Conservation (phyloP, 441 rosid species). For the Flueggea neowawraea region DNA sequence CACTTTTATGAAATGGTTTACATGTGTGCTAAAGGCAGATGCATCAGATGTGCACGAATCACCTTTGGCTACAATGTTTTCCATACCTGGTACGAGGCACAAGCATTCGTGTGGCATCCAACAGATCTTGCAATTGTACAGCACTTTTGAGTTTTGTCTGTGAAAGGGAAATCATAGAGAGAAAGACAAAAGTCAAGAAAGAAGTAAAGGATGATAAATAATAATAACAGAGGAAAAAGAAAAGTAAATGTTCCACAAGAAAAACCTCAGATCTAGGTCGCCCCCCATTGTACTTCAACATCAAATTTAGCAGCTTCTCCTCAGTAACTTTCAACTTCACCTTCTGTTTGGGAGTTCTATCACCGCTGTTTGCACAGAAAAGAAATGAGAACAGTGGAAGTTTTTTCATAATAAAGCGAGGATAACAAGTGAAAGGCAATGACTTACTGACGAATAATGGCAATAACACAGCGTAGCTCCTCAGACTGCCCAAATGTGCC, state of each 20-base stretch:
- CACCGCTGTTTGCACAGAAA: constrained; percentile 67
- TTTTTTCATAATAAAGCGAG: constrained; percentile 6
- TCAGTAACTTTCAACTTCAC: constrained; percentile 99
- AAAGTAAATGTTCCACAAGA: constrained; percentile 9
- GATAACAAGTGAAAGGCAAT: constrained; percentile 8
- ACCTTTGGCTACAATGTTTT: constrained; percentile 4
- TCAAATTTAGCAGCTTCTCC: constrained; percentile 90
- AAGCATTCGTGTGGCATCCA: constrained; percentile 97
- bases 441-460: constrained; percentile 94
- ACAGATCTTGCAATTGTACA: constrained; percentile 95
- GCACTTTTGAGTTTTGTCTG: constrained; percentile 99
- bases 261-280: constrained; percentile 94
- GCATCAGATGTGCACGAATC: not conserved
- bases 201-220: constrained; percentile 1
- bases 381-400: constrained; percentile 13
- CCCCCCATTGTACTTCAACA: constrained; percentile 99
- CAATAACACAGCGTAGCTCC: constrained; percentile 99
- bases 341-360: constrained; percentile 99
- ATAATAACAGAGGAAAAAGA: not conserved
- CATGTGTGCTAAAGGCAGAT: not conserved
- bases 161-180: constrained; percentile 9
- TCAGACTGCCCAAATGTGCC: constrained; percentile 97
- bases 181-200: not conserved
- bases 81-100: constrained; percentile 95
- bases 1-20: too few species aligned